phyloP scores from a whole-genome alignment of 768 basidiomycete species.

The Naematelia aurantialba region DNA sequence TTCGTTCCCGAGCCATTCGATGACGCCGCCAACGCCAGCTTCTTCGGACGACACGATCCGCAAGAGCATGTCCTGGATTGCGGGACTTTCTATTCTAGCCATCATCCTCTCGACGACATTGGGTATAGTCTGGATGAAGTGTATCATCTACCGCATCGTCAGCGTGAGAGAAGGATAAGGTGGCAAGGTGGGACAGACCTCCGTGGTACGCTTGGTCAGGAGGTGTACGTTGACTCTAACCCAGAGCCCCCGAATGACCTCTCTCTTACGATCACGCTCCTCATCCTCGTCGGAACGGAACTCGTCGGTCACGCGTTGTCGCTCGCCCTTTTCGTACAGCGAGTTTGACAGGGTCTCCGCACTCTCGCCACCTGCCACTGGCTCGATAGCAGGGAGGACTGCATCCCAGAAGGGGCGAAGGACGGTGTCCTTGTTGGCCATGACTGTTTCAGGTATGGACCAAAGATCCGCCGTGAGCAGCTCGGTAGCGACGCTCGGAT shows the following conservation, averaged over 20 bases:
- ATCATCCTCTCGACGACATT: constrained; percentile 76
- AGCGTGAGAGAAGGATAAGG: not conserved
- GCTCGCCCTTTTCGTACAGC: constrained; percentile 23
- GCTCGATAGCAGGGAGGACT: constrained; percentile 46
- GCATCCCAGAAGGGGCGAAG: constrained; percentile 89
- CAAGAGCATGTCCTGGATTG: constrained; percentile 85
- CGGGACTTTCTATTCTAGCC: constrained; percentile 77
- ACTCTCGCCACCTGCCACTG: constrained; percentile 11
- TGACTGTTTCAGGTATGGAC: constrained; percentile 86
- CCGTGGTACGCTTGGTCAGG: constrained; percentile 78
- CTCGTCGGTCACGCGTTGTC: constrained; percentile 32
- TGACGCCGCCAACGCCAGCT: constrained; percentile 72
- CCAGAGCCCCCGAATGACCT: constrained; percentile 86
- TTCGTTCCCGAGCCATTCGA: constrained; percentile 89
- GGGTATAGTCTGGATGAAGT: constrained; percentile 81
- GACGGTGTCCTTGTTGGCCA: constrained; percentile 66
- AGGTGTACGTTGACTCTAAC: constrained; percentile 89
- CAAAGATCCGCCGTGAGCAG: constrained; percentile 94
- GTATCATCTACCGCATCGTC: constrained; percentile 66
- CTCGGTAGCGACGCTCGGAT: constrained; percentile 88
- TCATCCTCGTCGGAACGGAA: constrained; percentile 80
- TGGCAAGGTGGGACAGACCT: constrained; percentile 59
- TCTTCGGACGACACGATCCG: constrained; percentile 85
- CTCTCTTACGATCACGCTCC: constrained; percentile 56
- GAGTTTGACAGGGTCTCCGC: constrained; percentile 3